A percentile compares a stretch with the other conserved stretches of the same genome.
Evolutionary conservation across 2,329 filamentous ascomycete genomes (phyloP).

Genomic region (Trichophyton equinum): DNA sequence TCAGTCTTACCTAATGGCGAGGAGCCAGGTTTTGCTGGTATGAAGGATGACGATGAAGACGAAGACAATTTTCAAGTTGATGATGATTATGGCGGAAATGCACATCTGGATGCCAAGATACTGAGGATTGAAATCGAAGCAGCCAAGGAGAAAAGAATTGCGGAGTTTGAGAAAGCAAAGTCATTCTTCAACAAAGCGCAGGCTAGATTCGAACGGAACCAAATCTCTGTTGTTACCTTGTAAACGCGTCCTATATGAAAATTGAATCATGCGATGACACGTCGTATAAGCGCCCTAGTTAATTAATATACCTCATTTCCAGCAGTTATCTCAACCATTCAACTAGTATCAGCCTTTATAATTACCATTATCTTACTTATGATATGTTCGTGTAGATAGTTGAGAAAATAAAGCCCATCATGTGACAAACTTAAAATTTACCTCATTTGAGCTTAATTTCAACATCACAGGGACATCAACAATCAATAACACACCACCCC

Average conservation of each 20-base stretch:
- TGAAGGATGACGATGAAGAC: conserved; percentile 1
- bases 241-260: no score
- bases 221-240: conserved; percentile 12
- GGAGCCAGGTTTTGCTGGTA: not conserved
- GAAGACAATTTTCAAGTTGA: not conserved
- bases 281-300: no score
- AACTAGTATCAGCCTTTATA: no score
- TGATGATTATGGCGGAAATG: conserved; percentile 12
- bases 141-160: conserved; percentile 23
- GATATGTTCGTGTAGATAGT: no score
- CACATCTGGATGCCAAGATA: conserved; percentile 17
- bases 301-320: no score
- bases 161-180: conserved; percentile 23
- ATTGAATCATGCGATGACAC: no score
- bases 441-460: not conserved
- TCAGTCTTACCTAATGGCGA: conserved; percentile 20
- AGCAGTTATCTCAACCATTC: no score
- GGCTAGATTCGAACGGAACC: conserved; percentile 21
- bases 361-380: no score
- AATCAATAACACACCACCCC: no score
- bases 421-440: not conserved
- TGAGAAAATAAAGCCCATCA: not conserved
- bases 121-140: conserved; percentile 23
- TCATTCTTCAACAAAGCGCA: conserved; percentile 26
- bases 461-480: no score